Base-by-base conservation (phyloP, 179 eudicot genomes). In the Beta corolliflora region DNA sequence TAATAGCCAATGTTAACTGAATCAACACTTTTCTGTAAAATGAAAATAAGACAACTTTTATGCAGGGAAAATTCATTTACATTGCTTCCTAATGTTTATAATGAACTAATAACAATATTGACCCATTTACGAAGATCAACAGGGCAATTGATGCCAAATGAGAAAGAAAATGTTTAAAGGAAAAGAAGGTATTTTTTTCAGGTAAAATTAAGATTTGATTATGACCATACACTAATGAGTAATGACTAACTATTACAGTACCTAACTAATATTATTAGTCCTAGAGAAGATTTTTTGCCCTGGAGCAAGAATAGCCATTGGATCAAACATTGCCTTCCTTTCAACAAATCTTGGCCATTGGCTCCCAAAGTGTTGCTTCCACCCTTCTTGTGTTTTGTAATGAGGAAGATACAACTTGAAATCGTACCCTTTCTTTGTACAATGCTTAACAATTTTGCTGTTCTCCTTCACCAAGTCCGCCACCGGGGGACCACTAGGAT, bases 371-470 rank as follows among this genome's bases (percentile, higher is more conserved):
- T 94, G 98, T 46, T 86, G 85, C 87, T 94, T 90, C 98, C 98
- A 94, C 41, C 85, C 94, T 19, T 87, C 90, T 15, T 81, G 81
- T 0, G 88, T 84, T 7, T 78, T 81, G 82, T 94, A 92, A 81
- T 92, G 94, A 13, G 98, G 95, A 63, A 94, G 88, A 81, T 94
- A 94, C 76, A 88, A 79, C 91, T 92, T 94, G 82, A 92, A 91
- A 82, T 89, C 87, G 55, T 90, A 87, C 55, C 91, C 89, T 74
- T 88, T 87, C 36, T 74, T 77, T 4, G 66, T 87, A 82, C 98
- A 94, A 5, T 83, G 79, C 5, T 81, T 61, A 9, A 94, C 44
- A 5, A 94, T 91, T 67, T 92, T 90, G 8, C 52, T 84, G 81
- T 94, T 94, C 58, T 94, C 91, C 0, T 85, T 86, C 48, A 91